Evolutionary conservation across 768 basidiomycete genomes (phyloP).

Genomic region (Termitomyces sp.): DNA sequence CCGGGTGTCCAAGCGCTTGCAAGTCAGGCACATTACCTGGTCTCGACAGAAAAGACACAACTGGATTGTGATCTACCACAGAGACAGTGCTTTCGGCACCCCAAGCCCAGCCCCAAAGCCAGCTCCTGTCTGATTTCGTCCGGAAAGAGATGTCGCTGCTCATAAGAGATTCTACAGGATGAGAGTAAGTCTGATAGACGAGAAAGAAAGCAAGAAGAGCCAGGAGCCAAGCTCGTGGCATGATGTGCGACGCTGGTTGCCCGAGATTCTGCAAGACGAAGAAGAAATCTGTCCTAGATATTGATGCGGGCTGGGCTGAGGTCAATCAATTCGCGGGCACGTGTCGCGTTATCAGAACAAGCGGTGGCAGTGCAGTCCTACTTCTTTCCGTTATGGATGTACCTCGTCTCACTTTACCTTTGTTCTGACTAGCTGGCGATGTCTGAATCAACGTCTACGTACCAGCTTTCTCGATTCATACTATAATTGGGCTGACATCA

Average conservation of each 20-base stretch:
- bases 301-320: not conserved
- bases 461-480: not conserved
- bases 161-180: constrained; percentile 22
- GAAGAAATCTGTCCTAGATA: not conserved
- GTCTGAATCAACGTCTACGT: not conserved
- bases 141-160: constrained; percentile 20
- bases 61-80: constrained; percentile 69
- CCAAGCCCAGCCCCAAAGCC: constrained; percentile 64
- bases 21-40: constrained; percentile 32
- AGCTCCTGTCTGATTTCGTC: constrained; percentile 46
- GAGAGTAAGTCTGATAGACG: constrained; percentile 13
- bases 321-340: not conserved
- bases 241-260: constrained; percentile 1
- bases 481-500: too few species aligned
- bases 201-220: constrained; percentile 18
- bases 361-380: not conserved
- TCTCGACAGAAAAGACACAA: constrained; percentile 65
- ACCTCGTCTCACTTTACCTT: not conserved
- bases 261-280: not conserved
- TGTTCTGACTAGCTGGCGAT: not conserved
- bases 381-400: not conserved
- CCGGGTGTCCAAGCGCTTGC: not conserved
- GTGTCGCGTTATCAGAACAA: not conserved
- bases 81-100: constrained; percentile 67
- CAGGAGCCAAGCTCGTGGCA: constrained; percentile 20